A percentile compares a stretch with the other conserved stretches of the same genome.
Conservation (phyloP, 306 rosid species). For the Prunus armeniaca region DNA sequence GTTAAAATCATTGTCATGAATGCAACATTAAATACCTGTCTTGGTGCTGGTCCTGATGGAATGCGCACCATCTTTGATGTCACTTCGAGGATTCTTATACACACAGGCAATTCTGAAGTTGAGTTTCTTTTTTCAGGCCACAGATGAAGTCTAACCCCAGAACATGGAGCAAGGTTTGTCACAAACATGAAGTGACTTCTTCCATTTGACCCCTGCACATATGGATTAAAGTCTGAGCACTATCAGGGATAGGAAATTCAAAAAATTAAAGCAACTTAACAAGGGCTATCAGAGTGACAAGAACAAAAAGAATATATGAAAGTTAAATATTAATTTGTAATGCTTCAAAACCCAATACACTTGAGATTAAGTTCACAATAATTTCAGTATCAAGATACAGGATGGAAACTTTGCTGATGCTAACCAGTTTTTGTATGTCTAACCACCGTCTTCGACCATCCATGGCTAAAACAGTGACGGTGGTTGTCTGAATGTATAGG, state of each 20-base stretch:
- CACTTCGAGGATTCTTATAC: slow-evolving; percentile 71
- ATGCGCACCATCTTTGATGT: slow-evolving; percentile 88
- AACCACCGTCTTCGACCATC: slow-evolving; percentile 99
- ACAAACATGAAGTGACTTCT: slow-evolving; percentile 87
- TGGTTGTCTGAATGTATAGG: slow-evolving; percentile 68
- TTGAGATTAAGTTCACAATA: neutral
- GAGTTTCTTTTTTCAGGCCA: slow-evolving; percentile 89
- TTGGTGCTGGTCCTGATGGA: slow-evolving; percentile 99
- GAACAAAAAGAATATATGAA: neutral
- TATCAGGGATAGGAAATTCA: slow-evolving; percentile 11
- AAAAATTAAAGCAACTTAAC: slow-evolving; percentile 15
- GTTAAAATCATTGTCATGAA: neutral
- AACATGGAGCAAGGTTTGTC: slow-evolving; percentile 93
- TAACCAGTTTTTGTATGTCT: slow-evolving; percentile 89
- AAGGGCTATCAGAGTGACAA: slow-evolving; percentile 1
- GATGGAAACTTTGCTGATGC: slow-evolving; percentile 21
- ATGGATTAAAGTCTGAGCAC: slow-evolving; percentile 35
- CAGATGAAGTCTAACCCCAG: slow-evolving; percentile 91
- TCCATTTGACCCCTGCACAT: slow-evolving; percentile 72
- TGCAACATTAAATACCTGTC: slow-evolving; percentile 53
- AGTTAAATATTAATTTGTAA: neutral
- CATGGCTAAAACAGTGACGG: slow-evolving; percentile 92
- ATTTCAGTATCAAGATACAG: slow-evolving; percentile 10
- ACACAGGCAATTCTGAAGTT: slow-evolving; percentile 49
- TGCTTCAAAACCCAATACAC: neutral